Percentiles rank a stretch among this genome's conserved stretches.
Evolutionary conservation across 345 rosid genomes (phyloP).

Genomic region (Clausena lansium): DNA sequence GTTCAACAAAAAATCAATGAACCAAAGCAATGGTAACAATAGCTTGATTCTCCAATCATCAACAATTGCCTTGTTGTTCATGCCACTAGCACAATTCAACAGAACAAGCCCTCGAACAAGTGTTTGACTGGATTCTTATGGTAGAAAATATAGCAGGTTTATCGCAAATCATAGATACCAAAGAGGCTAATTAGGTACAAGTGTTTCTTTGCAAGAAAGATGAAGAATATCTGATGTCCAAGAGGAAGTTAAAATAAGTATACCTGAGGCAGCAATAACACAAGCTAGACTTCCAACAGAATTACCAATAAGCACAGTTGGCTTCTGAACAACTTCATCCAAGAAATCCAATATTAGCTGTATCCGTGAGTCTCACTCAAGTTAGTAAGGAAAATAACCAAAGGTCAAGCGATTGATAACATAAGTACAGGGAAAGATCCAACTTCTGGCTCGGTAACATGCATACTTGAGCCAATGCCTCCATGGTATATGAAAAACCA

Average conservation of each 20-base stretch:
- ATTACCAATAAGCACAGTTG: constrained; percentile 81
- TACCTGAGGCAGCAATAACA: constrained; percentile 86
- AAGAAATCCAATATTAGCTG: constrained; percentile 79
- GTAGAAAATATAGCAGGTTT: neutral
- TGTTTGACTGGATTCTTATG: constrained; percentile 40
- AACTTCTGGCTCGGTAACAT: neutral
- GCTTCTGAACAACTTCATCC: constrained; percentile 65
- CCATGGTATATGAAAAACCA: constrained; percentile 74
- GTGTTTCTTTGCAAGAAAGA: constrained; percentile 2
- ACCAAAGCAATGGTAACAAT: constrained; percentile 63
- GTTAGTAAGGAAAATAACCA: neutral
- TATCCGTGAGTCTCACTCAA: neutral
- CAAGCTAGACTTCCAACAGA: constrained; percentile 96
- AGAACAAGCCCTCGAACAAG: constrained; percentile 72
- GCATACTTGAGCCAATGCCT: constrained; percentile 80
- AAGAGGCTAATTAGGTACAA: neutral
- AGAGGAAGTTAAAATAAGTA: neutral
- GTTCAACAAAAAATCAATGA: constrained; percentile 70
- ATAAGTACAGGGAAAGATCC: neutral
- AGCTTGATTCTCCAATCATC: constrained; percentile 97
- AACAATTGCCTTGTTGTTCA: constrained; percentile 92
- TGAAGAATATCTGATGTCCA: neutral
- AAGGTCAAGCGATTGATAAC: neutral
- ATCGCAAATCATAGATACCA: constrained; percentile 2
- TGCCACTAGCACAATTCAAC: constrained; percentile 88